phyloP scores from a whole-genome alignment of 1,139 yeast species.

The Casaregolazyma lundiana region DNA sequence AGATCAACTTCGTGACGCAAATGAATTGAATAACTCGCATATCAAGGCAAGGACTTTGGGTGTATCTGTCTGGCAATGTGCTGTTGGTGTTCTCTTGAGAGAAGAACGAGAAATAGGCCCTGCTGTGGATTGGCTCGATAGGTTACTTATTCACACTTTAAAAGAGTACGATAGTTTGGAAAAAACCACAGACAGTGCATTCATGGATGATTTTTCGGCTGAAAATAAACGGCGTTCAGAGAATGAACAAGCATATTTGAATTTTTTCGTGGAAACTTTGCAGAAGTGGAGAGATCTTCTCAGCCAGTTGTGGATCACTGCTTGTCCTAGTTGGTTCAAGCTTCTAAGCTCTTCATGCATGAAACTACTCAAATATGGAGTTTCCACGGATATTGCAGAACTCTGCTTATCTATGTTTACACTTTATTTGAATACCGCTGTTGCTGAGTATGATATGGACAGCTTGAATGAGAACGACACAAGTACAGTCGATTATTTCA shows the following conservation, averaged over 20 bases:
- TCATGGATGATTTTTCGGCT: conserved; percentile 5
- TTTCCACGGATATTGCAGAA: not conserved
- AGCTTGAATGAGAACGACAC: conserved; percentile 1
- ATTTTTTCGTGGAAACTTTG: conserved; percentile 13
- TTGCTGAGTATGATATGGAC: conserved; percentile 2
- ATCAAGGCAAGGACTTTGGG: conserved; percentile 18
- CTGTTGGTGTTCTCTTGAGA: conserved; percentile 12
- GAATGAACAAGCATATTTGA: conserved; percentile 15
- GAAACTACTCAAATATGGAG: not conserved
- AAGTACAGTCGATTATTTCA: conserved; percentile 4
- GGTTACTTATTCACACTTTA: conserved; percentile 13
- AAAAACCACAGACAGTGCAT: conserved; percentile 5
- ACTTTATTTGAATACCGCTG: not conserved
- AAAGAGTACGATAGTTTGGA: conserved; percentile 15
- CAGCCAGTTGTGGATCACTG: conserved; percentile 4
- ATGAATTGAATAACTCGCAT: conserved; percentile 19
- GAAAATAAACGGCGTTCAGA: conserved; percentile 10
- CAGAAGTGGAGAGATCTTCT: conserved; percentile 3
- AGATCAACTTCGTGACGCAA: conserved; percentile 16
- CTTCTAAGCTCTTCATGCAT: conserved; percentile 2
- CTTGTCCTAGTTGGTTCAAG: conserved; percentile 7
- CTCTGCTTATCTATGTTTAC: not conserved
- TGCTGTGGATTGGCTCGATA: conserved; percentile 18
- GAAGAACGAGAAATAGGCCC: conserved; percentile 12
- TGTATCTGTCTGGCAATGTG: conserved; percentile 17